Base-by-base conservation (phyloP, 2,329 filamentous ascomycete species). In the Aureobasidium sp. region DNA sequence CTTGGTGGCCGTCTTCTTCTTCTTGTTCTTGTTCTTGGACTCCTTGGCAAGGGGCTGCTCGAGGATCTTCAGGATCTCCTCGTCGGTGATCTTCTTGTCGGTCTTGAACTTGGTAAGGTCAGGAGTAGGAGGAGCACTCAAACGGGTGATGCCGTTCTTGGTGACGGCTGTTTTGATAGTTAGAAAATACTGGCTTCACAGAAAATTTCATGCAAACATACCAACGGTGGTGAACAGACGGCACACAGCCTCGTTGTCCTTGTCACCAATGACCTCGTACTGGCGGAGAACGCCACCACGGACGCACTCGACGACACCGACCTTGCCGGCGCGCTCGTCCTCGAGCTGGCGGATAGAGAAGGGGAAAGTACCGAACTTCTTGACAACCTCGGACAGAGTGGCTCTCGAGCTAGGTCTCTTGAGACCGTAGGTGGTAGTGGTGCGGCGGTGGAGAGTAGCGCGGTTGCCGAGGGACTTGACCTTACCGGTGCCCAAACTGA, bases 331-430 rank as follows among this genome's bases (percentile, higher is more conserved):
- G 73, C 93, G 88, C 84, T 99, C 94, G 71, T 97, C 93, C 66
- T 97, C 93, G 65, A 99, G 85, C 80, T 99, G 94, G 73, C 94
- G 86, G 80, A 97, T 83, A 78, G 90, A 96, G 85, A 99, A 99
- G 70, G 94, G 94, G 84, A 99, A 99, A 65, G 86, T 91, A 67
- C 93, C 92, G 73, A 97, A 99, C 81, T 93, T 97, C 86, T 93
- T 95, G 76, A 95, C 88, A 65, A 96, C 88, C 79, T 97, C 94
- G 51, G 92, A 96, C 59, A 97, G 83, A 55, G 93, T 88, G 78
- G 95, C 90, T 74, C 93, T 87, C 58, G 93, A 97, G 68, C 90
- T 96, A 64, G 91, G 91, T 68, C 94, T 88, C 86, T 97, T 99
- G 68, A 99, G 83, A 65, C 87, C 87, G 77, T 96, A 97, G 65